These are phyloP conservation scores for Gonium pectorale DNA, from an alignment of 139 green algal genomes.

Conservation along the genomic window DNA sequence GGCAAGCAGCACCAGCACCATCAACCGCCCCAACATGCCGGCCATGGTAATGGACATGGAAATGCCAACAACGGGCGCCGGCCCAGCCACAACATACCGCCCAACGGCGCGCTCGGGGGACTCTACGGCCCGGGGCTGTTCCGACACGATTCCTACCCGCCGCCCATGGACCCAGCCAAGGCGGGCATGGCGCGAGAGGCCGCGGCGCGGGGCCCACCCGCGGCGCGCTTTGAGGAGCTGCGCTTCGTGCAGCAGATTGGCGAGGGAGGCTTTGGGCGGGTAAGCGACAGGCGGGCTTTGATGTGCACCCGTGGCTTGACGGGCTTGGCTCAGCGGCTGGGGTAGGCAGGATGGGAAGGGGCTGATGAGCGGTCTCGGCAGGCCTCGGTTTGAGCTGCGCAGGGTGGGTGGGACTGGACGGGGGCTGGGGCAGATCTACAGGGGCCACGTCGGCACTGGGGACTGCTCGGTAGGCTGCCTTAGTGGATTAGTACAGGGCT, in stretches of 20 bases:
- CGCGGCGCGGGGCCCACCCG: not conserved
- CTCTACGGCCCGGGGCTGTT: conserved; percentile 29
- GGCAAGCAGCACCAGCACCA: too few relatives aligned
- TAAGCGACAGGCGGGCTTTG: too few relatives aligned
- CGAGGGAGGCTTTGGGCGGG: conserved; percentile 75
- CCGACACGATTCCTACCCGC: conserved; percentile 26
- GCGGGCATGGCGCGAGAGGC: not conserved
- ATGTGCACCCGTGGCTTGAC: too few relatives aligned
- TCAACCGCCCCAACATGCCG: not conserved
- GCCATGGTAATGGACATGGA: not conserved
- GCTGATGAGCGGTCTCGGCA: too few relatives aligned
- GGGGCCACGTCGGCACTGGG: too few relatives aligned
- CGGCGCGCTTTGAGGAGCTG: conserved; percentile 56
- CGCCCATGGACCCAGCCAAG: not conserved
- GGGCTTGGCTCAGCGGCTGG: too few relatives aligned
- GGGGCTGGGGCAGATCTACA: too few relatives aligned
- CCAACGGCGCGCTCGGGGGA: conserved; percentile 8
- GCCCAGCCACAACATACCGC: conserved; percentile 1
- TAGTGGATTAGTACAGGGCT: too few relatives aligned
- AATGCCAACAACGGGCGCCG: not conserved
- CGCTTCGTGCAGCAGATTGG: conserved; percentile 68
- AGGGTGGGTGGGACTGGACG: too few relatives aligned
- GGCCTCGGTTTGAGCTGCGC: too few relatives aligned
- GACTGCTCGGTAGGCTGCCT: too few relatives aligned
- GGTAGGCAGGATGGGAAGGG: too few relatives aligned